These are phyloP conservation scores for Serendipita sp. DNA, from an alignment of 768 basidiomycete genomes.

Conservation along the genomic window DNA sequence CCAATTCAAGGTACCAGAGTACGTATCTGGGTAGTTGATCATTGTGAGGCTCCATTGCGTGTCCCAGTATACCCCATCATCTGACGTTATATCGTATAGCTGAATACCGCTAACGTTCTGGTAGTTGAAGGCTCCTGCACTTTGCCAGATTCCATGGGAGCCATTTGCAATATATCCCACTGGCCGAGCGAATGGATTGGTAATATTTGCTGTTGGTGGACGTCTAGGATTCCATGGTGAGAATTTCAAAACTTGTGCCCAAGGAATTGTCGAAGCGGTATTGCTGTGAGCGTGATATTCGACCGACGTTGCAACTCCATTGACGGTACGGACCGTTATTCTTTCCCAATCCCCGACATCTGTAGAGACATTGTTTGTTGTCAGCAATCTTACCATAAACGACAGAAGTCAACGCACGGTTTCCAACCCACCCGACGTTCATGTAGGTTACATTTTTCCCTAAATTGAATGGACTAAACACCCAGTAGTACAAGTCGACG, in stretches of 20 bases:
- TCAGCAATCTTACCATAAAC: background rate
- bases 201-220: background rate
- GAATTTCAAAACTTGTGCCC: slow-evolving; percentile 5
- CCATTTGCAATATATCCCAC: slow-evolving; percentile 6
- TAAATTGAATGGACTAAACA: slow-evolving; percentile 6
- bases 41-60: slow-evolving; percentile 4
- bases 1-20: background rate
- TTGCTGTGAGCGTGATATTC: slow-evolving; percentile 9
- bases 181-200: slow-evolving; percentile 3
- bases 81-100: slow-evolving; percentile 6
- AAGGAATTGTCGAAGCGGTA: slow-evolving; percentile 5
- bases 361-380: background rate
- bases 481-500: slow-evolving; percentile 8
- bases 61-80: slow-evolving; percentile 7
- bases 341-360: slow-evolving; percentile 8
- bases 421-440: background rate
- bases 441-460: slow-evolving; percentile 2
- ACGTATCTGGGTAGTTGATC: slow-evolving; percentile 9
- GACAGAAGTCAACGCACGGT: background rate
- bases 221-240: background rate
- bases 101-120: slow-evolving; percentile 5
- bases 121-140: slow-evolving; percentile 6
- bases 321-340: slow-evolving; percentile 7
- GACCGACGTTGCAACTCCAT: slow-evolving; percentile 4
- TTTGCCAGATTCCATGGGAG: slow-evolving; percentile 7